Evolutionary conservation across 177 flowering plant species (phyloP), one percentile per base, ranked within the genome.

Genomic region (Vitis hybrid): DNA sequence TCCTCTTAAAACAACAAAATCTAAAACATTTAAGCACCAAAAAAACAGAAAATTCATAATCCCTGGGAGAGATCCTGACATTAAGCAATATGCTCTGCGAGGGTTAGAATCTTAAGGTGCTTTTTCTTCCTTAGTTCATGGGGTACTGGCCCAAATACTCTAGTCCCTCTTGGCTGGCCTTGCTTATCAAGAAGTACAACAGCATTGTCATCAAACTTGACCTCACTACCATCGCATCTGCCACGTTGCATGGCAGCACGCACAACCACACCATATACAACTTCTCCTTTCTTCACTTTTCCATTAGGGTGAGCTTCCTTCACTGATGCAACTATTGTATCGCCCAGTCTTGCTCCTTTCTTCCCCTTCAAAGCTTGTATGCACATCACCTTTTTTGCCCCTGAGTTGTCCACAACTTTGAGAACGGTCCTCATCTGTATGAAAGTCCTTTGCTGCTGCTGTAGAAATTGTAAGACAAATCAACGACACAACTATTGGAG

Each of bases 151-250:
- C 97, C 98, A 73, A 88, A 87, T 34, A 94, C 91, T 19, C 97
- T 74, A 45, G 91, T 88, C 13, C 97, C 98, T 7, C 82, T 77
- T 14, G 97, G 97, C 76, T 92, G 92, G 20, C 90, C 91, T 73
- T 90, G 88, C 81, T 94, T 94, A 78, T 88, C 87, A 53, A 94
- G 76, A 45, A 94, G 84, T 10, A 92, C 98, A 1, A 82, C 90
- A 11, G 98, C 97, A 83, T 94, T 94, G 74, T 91, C 97, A 76
- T 94, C 97, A 80, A 94, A 92, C 79, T 84, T 90, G 69, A 92
- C 86, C 80, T 88, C 91, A 71, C 95, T 90, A 18, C 97, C 97
- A 78, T 94, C 95, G 72, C 88, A 84, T 26, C 97, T 85, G 15
- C 91, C 92, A 2, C 80, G 61, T 62, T 77, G 89, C 97, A 89